Percentiles rank a stretch among this genome's conserved stretches.
Evolutionary conservation across 345 rosid species (phyloP).

Genomic region (Aquilaria yunnanensis): DNA sequence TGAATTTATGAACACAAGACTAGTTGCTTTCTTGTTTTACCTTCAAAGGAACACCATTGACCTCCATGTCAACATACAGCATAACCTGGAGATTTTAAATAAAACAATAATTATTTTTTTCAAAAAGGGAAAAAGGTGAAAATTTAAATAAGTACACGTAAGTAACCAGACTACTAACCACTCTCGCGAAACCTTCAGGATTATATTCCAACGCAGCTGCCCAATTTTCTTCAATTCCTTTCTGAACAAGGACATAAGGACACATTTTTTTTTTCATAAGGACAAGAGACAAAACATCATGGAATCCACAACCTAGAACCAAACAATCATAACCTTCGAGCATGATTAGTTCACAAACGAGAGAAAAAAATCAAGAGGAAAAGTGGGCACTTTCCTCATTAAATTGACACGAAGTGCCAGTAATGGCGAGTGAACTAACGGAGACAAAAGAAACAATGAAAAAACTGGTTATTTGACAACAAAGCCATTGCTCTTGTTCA

Average conservation of each 20-base stretch:
- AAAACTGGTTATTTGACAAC: neutral
- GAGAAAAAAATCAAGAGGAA: neutral
- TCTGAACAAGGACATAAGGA: conserved; percentile 34
- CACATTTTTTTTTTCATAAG: conserved; percentile 4
- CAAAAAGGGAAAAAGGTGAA: neutral
- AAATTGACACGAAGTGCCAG: no score
- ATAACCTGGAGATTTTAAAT: conserved; percentile 51
- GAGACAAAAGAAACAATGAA: neutral
- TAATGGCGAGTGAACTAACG: conserved; percentile 4
- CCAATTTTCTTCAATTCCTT: conserved; percentile 99
- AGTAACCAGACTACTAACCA: conserved; percentile 54
- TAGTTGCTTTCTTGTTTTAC: conserved; percentile 31
- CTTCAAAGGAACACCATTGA: conserved; percentile 89
- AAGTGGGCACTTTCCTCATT: no score
- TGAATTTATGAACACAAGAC: neutral
- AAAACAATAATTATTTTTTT: conserved; percentile 11
- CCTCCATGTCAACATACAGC: conserved; percentile 99
- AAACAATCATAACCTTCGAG: no score
- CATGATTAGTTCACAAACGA: neutral
- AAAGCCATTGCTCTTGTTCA: no score
- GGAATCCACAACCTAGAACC: neutral
- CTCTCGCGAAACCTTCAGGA: conserved; percentile 98
- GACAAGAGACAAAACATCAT: conserved; percentile 1
- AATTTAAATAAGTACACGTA: conserved; percentile 6
- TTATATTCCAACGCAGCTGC: conserved; percentile 96